Evolutionary conservation across 129 eudicot genomes (phyloP).

Genomic region (Helichrysum umbraculigerum): DNA sequence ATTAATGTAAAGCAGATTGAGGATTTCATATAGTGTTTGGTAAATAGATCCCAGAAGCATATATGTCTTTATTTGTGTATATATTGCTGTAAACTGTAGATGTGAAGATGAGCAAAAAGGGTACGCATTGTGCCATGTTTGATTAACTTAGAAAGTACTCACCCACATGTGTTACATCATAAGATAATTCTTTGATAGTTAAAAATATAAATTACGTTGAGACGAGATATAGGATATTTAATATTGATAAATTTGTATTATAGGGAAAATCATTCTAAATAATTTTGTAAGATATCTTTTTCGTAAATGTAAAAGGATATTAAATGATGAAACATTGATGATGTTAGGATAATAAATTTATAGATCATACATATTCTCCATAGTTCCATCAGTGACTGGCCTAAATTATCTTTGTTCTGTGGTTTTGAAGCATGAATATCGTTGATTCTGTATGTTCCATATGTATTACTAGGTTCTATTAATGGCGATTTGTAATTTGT

Average conservation of each 20-base stretch:
- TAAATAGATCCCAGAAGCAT: background rate
- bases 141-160: background rate
- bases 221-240: background rate
- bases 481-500: background rate
- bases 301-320: slow-evolving; percentile 3
- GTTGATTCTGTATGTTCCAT: slow-evolving; percentile 1
- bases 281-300: background rate
- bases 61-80: background rate
- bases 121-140: background rate
- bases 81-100: background rate
- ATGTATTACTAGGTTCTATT: background rate
- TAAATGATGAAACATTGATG: slow-evolving; percentile 7
- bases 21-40: background rate
- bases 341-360: slow-evolving; percentile 7
- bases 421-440: slow-evolving; percentile 11
- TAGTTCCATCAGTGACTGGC: background rate
- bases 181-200: background rate
- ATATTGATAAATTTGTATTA: background rate
- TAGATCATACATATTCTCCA: background rate
- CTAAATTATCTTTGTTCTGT: slow-evolving; percentile 20
- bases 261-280: background rate
- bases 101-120: background rate
- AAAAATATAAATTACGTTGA: background rate
- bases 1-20: background rate
- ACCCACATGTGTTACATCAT: background rate